phyloP scores from a whole-genome alignment of 2,329 filamentous ascomycete species.

The Cladosporium sp. region DNA sequence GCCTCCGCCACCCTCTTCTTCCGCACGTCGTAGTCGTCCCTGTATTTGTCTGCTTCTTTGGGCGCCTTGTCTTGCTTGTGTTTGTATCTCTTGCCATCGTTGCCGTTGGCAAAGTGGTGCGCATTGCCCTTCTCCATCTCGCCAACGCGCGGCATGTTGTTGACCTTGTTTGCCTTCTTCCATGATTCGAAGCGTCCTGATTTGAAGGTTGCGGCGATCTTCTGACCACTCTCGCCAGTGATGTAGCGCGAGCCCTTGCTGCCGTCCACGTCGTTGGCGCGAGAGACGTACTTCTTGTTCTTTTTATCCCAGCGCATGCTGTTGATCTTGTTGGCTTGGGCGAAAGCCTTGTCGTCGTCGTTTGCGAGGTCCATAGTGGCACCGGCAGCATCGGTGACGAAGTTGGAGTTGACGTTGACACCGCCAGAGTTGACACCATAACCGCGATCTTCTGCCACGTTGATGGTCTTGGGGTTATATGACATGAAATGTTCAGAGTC shows the following conservation, averaged over 20 bases:
- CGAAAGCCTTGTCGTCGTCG: constrained; percentile 82
- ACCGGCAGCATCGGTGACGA: constrained; percentile 80
- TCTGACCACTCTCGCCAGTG: constrained; percentile 90
- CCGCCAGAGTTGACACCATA: constrained; percentile 85
- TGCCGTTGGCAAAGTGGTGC: constrained; percentile 28
- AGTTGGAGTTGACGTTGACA: constrained; percentile 61
- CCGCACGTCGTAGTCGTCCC: constrained; percentile 83
- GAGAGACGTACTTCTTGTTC: constrained; percentile 87
- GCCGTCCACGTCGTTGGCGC: constrained; percentile 91
- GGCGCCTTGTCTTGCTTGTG: constrained; percentile 85
- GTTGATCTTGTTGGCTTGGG: constrained; percentile 63
- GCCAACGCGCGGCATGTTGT: constrained; percentile 73
- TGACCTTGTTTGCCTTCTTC: constrained; percentile 80
- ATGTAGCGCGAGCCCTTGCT: constrained; percentile 64
- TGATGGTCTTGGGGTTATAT: constrained; percentile 77
- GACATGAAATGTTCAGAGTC: constrained; percentile 95
- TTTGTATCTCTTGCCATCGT: constrained; percentile 62
- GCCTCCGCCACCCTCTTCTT: constrained; percentile 88
- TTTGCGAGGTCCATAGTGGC: constrained; percentile 90
- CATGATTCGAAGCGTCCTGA: constrained; percentile 90
- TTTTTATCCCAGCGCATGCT: constrained; percentile 96
- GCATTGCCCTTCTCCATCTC: constrained; percentile 60
- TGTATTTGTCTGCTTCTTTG: constrained; percentile 86
- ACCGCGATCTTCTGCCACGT: constrained; percentile 80
- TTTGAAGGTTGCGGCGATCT: constrained; percentile 91